Conservation (phyloP, 2,329 filamentous ascomycete genomes). For the Colletotrichum sp. region DNA sequence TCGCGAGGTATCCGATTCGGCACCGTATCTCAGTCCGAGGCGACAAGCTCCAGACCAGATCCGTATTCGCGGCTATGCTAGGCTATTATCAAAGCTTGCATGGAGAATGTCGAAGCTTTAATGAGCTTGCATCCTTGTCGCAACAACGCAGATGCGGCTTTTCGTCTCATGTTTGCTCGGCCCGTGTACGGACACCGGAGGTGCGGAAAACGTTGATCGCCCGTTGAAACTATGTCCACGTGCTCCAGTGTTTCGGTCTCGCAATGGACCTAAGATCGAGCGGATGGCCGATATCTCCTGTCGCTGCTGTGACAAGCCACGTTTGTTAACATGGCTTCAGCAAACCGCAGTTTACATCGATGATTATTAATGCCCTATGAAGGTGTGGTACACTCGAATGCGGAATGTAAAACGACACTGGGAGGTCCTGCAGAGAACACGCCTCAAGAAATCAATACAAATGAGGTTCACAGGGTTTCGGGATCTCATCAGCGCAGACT, state of each 20-base stretch:
- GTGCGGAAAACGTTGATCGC: background rate
- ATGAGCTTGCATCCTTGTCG: background rate
- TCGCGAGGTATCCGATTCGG: background rate
- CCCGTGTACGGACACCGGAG: background rate
- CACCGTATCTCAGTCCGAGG: background rate
- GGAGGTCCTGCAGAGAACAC: background rate
- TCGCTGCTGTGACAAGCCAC: accelerated
- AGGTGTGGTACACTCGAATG: background rate
- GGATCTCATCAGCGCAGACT: background rate
- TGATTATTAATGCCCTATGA: background rate
- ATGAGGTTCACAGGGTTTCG: background rate
- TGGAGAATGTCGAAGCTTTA: background rate
- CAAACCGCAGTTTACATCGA: background rate
- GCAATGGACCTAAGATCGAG: background rate
- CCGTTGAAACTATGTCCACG: background rate
- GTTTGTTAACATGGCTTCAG: background rate
- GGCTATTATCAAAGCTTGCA: background rate
- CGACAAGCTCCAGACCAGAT: background rate
- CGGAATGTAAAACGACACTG: accelerated
- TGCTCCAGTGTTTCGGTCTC: background rate
- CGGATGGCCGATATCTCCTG: background rate
- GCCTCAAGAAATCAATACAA: background rate
- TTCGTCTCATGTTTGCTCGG: background rate
- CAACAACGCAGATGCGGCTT: background rate
- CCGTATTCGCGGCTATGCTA: background rate